A percentile compares a stretch with the other conserved stretches of the same genome.
phyloP scores from a whole-genome alignment of 2,329 filamentous ascomycete species.

The Cytospora schulzeri region DNA sequence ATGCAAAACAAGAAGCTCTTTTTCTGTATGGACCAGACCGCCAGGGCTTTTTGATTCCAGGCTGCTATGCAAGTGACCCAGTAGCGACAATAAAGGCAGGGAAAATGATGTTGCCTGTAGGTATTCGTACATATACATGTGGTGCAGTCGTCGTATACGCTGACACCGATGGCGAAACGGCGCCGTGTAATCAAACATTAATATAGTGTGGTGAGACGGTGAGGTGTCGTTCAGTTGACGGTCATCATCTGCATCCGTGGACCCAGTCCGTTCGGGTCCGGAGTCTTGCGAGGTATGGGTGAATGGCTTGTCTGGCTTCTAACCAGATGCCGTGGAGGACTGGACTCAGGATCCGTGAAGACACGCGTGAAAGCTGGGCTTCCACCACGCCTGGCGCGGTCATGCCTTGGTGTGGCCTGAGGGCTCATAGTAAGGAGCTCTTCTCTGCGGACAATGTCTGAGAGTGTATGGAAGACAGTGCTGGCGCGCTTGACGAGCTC shows the following conservation, averaged over 20 bases:
- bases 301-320: slow-evolving; percentile 59
- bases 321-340: slow-evolving; percentile 52
- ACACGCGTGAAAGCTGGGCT: slow-evolving; percentile 70
- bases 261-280: slow-evolving; percentile 52
- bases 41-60: slow-evolving; percentile 21
- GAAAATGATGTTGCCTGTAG: slow-evolving; percentile 26
- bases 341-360: slow-evolving; percentile 63
- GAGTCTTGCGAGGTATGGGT: slow-evolving; percentile 50
- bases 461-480: slow-evolving; percentile 60
- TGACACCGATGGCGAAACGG: slow-evolving; percentile 9
- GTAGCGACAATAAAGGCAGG: slow-evolving; percentile 8
- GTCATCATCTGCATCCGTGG: slow-evolving; percentile 67
- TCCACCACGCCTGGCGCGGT: slow-evolving; percentile 52
- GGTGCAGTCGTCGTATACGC: slow-evolving; percentile 18
- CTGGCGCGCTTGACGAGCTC: slow-evolving; percentile 65
- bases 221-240: slow-evolving; percentile 48
- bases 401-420: slow-evolving; percentile 50
- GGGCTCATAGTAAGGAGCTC: slow-evolving; percentile 62
- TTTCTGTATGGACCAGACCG: slow-evolving; percentile 22
- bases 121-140: slow-evolving; percentile 29
- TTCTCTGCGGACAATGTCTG: slow-evolving; percentile 60
- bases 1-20: slow-evolving; percentile 19
- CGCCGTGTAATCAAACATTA: slow-evolving; percentile 29
- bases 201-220: slow-evolving; percentile 14
- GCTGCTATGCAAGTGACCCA: slow-evolving; percentile 28